Evolutionary conservation across 106 monocot genomes (phyloP).

Genomic region (Dioscorea dumetorum): DNA sequence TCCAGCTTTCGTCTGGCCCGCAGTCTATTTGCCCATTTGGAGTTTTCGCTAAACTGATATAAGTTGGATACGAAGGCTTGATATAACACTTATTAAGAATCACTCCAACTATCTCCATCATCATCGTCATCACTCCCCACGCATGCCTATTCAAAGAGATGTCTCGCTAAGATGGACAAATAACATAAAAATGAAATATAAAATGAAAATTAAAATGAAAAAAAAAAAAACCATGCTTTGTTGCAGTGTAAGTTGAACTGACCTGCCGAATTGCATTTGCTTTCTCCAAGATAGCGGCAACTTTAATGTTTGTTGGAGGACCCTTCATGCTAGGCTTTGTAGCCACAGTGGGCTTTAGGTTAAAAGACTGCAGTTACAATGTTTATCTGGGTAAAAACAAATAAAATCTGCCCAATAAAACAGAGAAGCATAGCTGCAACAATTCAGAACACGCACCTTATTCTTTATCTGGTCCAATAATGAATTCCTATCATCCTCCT

Average conservation of each 20-base stretch:
- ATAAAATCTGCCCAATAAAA: neutral
- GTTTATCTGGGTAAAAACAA: neutral
- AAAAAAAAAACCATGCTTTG: too few relatives aligned
- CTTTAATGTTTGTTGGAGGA: slow-evolving; percentile 72
- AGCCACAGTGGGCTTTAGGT: slow-evolving; percentile 58
- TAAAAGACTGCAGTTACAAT: slow-evolving; percentile 60
- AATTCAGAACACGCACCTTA: slow-evolving; percentile 40
- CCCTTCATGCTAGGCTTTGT: slow-evolving; percentile 43
- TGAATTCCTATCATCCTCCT: slow-evolving; percentile 50
- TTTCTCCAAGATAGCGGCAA: slow-evolving; percentile 93
- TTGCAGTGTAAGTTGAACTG: too few relatives aligned
- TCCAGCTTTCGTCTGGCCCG: too few relatives aligned
- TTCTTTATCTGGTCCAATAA: slow-evolving; percentile 88
- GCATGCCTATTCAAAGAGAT: slow-evolving; percentile 50
- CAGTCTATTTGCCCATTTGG: too few relatives aligned
- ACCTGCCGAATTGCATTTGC: slow-evolving; percentile 96
- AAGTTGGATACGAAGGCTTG: too few relatives aligned
- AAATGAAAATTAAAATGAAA: neutral
- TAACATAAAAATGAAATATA: neutral
- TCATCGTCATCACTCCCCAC: slow-evolving; percentile 84
- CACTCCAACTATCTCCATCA: slow-evolving; percentile 58
- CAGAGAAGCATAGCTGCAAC: neutral
- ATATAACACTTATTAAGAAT: slow-evolving; percentile 14
- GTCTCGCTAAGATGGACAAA: neutral
- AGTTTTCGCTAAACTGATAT: too few relatives aligned